phyloP scores from a whole-genome alignment of 345 rosid species.

The Eucalyptus curtisii region DNA sequence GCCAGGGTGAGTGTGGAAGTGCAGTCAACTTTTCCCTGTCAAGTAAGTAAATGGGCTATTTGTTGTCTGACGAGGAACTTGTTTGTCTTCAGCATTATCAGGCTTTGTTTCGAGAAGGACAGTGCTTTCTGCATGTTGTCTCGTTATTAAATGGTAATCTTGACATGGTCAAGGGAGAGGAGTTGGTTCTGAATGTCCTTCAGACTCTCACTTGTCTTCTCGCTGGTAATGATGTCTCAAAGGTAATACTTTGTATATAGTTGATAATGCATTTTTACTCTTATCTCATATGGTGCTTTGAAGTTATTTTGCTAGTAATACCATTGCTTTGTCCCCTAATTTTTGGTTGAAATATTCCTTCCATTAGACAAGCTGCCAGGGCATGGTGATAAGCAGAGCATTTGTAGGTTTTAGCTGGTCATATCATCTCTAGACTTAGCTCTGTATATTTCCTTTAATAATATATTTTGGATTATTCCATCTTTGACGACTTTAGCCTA shows the following conservation, averaged over 20 bases:
- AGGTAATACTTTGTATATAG: constrained; percentile 35
- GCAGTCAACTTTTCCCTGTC: background rate
- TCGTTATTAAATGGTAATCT: constrained; percentile 83
- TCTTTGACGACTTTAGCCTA: background rate
- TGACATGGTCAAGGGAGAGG: constrained; percentile 69
- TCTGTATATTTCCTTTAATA: background rate
- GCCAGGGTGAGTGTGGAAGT: background rate
- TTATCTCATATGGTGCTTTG: background rate
- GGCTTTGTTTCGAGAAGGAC: constrained; percentile 77
- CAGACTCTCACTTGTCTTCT: constrained; percentile 75
- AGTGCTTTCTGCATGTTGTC: constrained; percentile 91
- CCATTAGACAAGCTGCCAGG: background rate
- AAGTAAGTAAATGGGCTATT: background rate
- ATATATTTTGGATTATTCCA: background rate
- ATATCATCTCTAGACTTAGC: background rate
- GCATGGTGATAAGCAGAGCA: background rate
- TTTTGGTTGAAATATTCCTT: background rate
- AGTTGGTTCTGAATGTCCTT: constrained; percentile 79
- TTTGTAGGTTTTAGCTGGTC: background rate
- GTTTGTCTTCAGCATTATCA: constrained; percentile 68
- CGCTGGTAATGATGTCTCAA: constrained; percentile 71
- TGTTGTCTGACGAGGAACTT: background rate
- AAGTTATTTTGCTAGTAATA: background rate
- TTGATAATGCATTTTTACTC: background rate
- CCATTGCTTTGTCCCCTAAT: background rate